Conservation (phyloP, 2,329 filamentous ascomycete species). For the Bipolaris zeicola region DNA sequence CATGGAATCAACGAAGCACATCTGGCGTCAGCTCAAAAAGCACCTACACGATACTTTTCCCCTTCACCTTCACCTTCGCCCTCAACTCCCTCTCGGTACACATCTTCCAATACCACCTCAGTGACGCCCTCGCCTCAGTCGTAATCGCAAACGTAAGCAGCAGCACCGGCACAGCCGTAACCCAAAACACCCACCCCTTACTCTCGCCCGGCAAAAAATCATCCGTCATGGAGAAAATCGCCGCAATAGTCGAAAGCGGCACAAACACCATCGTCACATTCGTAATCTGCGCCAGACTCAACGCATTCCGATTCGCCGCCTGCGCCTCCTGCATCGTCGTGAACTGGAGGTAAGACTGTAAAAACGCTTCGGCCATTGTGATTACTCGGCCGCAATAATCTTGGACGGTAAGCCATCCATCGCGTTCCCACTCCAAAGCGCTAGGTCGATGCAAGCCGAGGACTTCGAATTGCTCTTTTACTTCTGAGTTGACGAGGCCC, state of each 20-base stretch:
- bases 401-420: constrained; percentile 1
- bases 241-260: constrained; percentile 10
- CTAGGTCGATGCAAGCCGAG: neutral
- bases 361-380: neutral
- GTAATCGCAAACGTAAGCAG: neutral
- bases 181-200: constrained; percentile 15
- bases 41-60: neutral
- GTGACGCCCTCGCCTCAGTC: neutral
- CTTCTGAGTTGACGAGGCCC: neutral
- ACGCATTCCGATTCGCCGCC: constrained; percentile 10
- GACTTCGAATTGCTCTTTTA: constrained; percentile 1
- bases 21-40: neutral
- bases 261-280: constrained; percentile 16
- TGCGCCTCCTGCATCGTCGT: constrained; percentile 16
- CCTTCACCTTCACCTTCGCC: neutral
- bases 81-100: neutral
- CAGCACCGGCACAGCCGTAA: constrained; percentile 5
- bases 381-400: neutral
- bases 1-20: neutral
- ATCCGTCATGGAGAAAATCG: constrained; percentile 13
- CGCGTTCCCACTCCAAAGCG: neutral
- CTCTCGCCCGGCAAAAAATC: constrained; percentile 10
- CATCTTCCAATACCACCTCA: neutral
- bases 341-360: constrained; percentile 1
- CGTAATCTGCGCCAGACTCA: constrained; percentile 9